Percentiles rank a stretch among this genome's conserved stretches.
These are phyloP conservation scores for Podospora pseudocomata DNA, from an alignment of 495 filamentous ascomycete genomes.

Conservation along the genomic window DNA sequence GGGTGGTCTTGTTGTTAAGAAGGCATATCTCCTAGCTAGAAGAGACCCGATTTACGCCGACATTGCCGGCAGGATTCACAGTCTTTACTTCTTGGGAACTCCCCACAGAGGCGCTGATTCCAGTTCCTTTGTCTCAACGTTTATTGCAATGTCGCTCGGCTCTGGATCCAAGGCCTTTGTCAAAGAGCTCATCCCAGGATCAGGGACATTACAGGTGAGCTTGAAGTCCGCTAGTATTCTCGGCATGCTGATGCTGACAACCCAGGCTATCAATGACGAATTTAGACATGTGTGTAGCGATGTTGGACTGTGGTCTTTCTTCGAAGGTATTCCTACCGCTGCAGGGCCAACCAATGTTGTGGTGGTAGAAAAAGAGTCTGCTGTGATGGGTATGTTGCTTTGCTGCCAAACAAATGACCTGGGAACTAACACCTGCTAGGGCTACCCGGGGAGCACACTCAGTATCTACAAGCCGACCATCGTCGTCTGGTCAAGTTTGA, in stretches of 20 bases:
- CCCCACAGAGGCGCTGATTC: conserved; percentile 29
- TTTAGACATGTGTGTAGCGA: conserved; percentile 37
- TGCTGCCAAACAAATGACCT: not conserved
- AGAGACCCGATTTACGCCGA: conserved; percentile 19
- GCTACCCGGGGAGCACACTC: conserved; percentile 36
- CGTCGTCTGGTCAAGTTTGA: conserved; percentile 30
- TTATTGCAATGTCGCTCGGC: conserved; percentile 10
- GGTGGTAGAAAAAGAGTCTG: conserved; percentile 45
- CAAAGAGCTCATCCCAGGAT: conserved; percentile 36
- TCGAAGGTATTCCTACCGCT: conserved; percentile 38
- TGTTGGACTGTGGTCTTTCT: conserved; percentile 44
- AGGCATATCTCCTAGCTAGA: conserved; percentile 24
- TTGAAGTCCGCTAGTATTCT: not conserved
- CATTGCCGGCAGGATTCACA: conserved; percentile 18
- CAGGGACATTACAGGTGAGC: conserved; percentile 13
- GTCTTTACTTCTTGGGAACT: conserved; percentile 28
- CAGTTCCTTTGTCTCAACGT: conserved; percentile 2
- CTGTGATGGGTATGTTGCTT: conserved; percentile 27
- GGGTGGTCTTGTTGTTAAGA: conserved; percentile 34
- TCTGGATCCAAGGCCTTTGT: conserved; percentile 32
- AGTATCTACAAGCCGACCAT: conserved; percentile 44
- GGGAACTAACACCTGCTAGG: conserved; percentile 21
- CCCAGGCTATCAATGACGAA: conserved; percentile 43
- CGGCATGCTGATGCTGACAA: not conserved
- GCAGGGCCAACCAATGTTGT: conserved; percentile 29